Conservation (phyloP, 805 yeast genomes). For the Teunomyces panamensis region DNA sequence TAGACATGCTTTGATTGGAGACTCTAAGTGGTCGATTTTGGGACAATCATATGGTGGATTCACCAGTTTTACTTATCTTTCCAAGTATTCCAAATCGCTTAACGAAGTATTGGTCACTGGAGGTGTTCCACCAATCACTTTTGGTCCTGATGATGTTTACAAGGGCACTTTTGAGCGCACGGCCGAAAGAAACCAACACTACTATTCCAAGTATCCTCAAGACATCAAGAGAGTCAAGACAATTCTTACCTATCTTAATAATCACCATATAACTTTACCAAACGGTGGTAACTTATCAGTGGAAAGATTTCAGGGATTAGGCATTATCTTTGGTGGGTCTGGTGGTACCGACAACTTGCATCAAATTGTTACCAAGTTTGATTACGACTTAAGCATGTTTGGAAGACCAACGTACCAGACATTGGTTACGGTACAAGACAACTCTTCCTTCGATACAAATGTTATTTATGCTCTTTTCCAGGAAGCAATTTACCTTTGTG, state of each 20-base stretch:
- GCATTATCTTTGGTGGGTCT: constrained; percentile 47
- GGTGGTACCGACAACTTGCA: constrained; percentile 53
- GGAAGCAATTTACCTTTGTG: constrained; percentile 57
- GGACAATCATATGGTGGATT: constrained; percentile 62
- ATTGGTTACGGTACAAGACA: constrained; percentile 29
- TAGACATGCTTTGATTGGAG: constrained; percentile 33
- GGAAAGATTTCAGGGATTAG: constrained; percentile 53
- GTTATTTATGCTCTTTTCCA: constrained; percentile 54
- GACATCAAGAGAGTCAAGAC: constrained; percentile 38
- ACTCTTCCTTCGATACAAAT: constrained; percentile 50
- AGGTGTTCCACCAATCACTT: constrained; percentile 54
- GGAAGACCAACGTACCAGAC: constrained; percentile 39
- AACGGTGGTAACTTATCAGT: constrained; percentile 49
- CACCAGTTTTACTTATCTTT: constrained; percentile 47
- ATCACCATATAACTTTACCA: constrained; percentile 38
- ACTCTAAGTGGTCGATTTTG: constrained; percentile 46
- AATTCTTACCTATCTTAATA: constrained; percentile 33
- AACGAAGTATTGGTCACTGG: constrained; percentile 50
- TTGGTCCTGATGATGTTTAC: constrained; percentile 47
- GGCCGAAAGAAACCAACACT: constrained; percentile 45
- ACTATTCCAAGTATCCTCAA: constrained; percentile 47
- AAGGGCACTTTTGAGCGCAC: constrained; percentile 46
- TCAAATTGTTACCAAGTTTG: constrained; percentile 37
- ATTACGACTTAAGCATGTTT: constrained; percentile 32
- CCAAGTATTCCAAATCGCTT: constrained; percentile 41